These are phyloP conservation scores for Speleostelium caveatum DNA, from an alignment of 78 protist genomes.

Conservation along the genomic window DNA sequence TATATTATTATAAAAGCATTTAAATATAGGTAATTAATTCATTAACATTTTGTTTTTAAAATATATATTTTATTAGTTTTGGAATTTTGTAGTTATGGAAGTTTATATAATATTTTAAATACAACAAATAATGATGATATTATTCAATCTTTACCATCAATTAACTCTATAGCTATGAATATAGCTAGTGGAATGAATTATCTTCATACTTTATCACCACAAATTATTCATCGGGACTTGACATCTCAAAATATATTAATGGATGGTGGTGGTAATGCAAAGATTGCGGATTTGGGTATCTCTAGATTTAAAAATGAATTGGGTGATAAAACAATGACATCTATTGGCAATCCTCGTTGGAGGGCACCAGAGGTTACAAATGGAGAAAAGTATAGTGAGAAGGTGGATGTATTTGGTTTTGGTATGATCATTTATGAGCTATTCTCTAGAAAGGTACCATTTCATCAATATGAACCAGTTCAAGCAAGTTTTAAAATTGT, in stretches of 20 bases:
- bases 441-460: constrained; percentile 62
- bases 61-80: constrained; percentile 3
- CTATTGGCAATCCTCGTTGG: constrained; percentile 76
- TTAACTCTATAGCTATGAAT: constrained; percentile 44
- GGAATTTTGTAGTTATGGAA: constrained; percentile 67
- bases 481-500: constrained; percentile 60
- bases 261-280: constrained; percentile 17
- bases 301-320: constrained; percentile 65
- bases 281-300: constrained; percentile 82
- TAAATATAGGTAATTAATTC: background rate
- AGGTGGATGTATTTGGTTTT: constrained; percentile 79
- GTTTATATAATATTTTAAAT: constrained; percentile 70
- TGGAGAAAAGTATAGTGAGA: constrained; percentile 55
- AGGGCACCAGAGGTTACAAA: constrained; percentile 83
- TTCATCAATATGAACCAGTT: constrained; percentile 61
- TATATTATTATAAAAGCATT: background rate
- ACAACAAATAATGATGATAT: constrained; percentile 21
- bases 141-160: constrained; percentile 33
- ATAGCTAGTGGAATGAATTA: constrained; percentile 75
- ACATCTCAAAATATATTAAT: constrained; percentile 60
- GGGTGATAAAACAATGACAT: constrained; percentile 80
- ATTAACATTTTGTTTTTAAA: background rate
- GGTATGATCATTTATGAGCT: constrained; percentile 80
- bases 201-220: constrained; percentile 73
- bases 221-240: constrained; percentile 75